Conservation (phyloP, 2,329 filamentous ascomycete genomes). For the Hymenoscyphus scutula region DNA sequence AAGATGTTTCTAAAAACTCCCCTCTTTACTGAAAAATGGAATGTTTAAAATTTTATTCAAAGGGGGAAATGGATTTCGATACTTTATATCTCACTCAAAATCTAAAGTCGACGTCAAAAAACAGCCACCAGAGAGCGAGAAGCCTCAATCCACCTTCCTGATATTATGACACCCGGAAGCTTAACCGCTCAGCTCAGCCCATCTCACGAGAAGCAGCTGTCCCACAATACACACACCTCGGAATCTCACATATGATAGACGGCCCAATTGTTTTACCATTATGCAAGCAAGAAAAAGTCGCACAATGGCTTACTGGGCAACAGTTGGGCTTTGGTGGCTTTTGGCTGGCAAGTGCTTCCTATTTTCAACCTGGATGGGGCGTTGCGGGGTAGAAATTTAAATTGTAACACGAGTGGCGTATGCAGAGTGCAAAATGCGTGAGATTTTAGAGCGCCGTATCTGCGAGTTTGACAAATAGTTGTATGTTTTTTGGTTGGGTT, state of each 20-base stretch:
- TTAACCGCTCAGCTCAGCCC: slow-evolving; percentile 1
- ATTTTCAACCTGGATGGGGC: background rate
- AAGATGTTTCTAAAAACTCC: no score
- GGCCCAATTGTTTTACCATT: background rate
- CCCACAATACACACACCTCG: background rate
- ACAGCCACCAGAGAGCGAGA: background rate
- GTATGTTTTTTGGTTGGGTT: background rate
- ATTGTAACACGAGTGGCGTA: background rate
- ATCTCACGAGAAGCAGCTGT: slow-evolving; percentile 1
- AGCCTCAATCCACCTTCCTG: background rate
- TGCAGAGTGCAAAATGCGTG: background rate
- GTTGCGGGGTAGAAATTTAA: background rate
- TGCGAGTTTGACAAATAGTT: background rate
- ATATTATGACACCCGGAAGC: slow-evolving; percentile 2
- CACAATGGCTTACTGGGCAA: background rate
- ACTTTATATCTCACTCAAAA: background rate
- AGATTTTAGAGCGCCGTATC: background rate
- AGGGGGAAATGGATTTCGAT: no score
- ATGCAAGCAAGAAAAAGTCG: background rate
- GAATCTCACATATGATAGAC: background rate
- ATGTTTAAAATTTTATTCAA: no score
- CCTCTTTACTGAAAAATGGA: no score
- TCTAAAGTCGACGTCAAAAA: background rate
- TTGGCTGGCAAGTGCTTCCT: background rate
- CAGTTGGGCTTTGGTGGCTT: slow-evolving; percentile 1